Evolutionary conservation across 1,284 basidiomycete species (phyloP).

Genomic region (Cutaneotrichosporon mucoides): DNA sequence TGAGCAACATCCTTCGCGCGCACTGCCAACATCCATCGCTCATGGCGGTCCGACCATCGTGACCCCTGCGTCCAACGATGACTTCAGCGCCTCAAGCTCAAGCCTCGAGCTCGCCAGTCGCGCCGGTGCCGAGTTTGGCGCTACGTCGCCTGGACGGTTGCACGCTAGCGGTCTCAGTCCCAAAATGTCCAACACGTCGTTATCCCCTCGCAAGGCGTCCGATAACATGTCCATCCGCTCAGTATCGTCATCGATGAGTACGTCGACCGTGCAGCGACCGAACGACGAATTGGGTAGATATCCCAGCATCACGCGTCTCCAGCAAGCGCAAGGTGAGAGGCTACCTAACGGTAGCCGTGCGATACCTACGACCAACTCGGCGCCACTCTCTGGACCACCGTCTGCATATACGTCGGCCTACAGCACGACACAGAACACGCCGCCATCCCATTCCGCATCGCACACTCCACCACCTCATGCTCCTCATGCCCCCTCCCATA

Average conservation of each 20-base stretch:
- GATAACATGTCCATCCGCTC: constrained; percentile 36
- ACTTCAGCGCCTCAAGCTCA: not conserved
- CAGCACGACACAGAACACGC: not conserved
- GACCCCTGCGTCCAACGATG: not conserved
- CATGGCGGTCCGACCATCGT: not conserved
- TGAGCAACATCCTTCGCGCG: constrained; percentile 4
- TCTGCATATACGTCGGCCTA: not conserved
- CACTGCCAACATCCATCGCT: not conserved
- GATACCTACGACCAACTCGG: not conserved
- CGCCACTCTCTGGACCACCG: not conserved
- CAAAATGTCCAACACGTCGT: constrained; percentile 1
- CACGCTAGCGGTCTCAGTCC: constrained; percentile 13
- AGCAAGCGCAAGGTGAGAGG: not conserved
- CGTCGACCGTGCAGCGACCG: constrained; percentile 13
- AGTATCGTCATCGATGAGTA: constrained; percentile 20
- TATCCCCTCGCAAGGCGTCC: constrained; percentile 22
- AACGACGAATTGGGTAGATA: constrained; percentile 37
- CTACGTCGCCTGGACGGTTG: constrained; percentile 17
- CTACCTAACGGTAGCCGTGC: constrained; percentile 4
- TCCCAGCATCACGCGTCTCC: constrained; percentile 20
- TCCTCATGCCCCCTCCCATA: not conserved
- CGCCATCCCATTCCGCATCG: not conserved
- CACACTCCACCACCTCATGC: not conserved
- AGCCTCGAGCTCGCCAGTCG: not conserved
- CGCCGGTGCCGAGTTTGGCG: constrained; percentile 26